Base-by-base conservation (phyloP, 306 rosid genomes). In the Dalbergia oliveri region DNA sequence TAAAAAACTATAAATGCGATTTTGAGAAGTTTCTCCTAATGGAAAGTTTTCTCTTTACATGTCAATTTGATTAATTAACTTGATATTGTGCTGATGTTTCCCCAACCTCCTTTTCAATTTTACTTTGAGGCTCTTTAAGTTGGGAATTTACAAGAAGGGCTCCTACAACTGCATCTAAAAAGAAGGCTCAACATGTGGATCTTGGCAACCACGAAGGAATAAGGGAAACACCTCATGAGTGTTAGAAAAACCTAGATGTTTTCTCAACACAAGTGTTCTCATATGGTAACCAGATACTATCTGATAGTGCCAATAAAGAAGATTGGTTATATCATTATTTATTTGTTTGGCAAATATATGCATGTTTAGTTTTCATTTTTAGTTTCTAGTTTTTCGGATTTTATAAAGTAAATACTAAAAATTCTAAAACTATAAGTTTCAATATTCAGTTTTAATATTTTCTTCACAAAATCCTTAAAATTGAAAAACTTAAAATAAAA, bases 311-410 rank as follows among this genome's bases (percentile, higher is more conserved):
- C 31, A 26, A 26, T 26, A 26, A 26, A 26, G 31, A 26, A 26
- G 31, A 26, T 0, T 37, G 41, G 41, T 37, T 5, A 6, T 37
- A 37, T 1, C 41, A 37, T 26, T 26, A 2, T 2, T 26, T 26
- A 26, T 26, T 37, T 37, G 8, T 37, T 37, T 44, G 50, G 69
- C 82, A 86, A 56, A 88, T 88, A 86, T n/a, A n/a, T n/a, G n/a
- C n/a, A n/a, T n/a, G n/a, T n/a, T n/a, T n/a, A n/a, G n/a, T n/a
- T n/a, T n/a, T n/a, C n/a, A n/a, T n/a, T n/a, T n/a, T n/a, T n/a
- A n/a, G n/a, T n/a, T n/a, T n/a, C n/a, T n/a, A n/a, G n/a, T n/a
- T n/a, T n/a, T n/a, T n/a, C n/a, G n/a, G n/a, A n/a, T n/a, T n/a
- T n/a, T n/a, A n/a, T n/a, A n/a, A n/a, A n/a, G n/a, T n/a, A n/a